A percentile compares a stretch with the other conserved stretches of the same genome.
Evolutionary conservation across 805 yeast species (phyloP).

Genomic region (Starmerella stellata): DNA sequence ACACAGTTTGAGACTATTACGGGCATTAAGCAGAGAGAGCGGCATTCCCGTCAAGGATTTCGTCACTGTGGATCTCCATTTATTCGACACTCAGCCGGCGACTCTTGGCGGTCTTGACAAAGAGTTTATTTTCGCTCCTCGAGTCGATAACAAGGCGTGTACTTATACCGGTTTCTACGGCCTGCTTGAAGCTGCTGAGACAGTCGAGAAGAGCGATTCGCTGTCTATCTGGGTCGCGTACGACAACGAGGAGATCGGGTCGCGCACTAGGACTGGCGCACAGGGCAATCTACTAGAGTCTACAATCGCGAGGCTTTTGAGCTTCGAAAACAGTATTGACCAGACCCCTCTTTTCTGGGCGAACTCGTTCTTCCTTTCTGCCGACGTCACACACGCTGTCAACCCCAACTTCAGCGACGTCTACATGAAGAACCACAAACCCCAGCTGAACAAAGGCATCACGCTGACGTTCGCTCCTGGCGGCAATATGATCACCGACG

Average conservation of each 20-base stretch:
- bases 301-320: conserved; percentile 33
- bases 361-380: conserved; percentile 60
- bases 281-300: conserved; percentile 56
- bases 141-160: conserved; percentile 73
- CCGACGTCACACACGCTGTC: conserved; percentile 67
- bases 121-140: conserved; percentile 65
- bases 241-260: conserved; percentile 76
- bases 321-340: conserved; percentile 13
- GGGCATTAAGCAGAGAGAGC: conserved; percentile 49
- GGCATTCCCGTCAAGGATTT: conserved; percentile 42
- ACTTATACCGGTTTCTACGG: conserved; percentile 53
- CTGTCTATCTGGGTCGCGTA: conserved; percentile 42
- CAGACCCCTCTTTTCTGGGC: conserved; percentile 36
- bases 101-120: conserved; percentile 55
- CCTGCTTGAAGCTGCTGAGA: conserved; percentile 31
- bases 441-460: conserved; percentile 61
- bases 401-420: conserved; percentile 48
- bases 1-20: conserved; percentile 48
- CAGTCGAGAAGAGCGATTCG: conserved; percentile 20
- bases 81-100: conserved; percentile 69
- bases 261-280: conserved; percentile 65
- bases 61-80: conserved; percentile 54
- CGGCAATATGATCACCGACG: conserved; percentile 70
- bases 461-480: conserved; percentile 58
- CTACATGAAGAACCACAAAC: conserved; percentile 62